Base-by-base conservation (phyloP, 495 filamentous ascomycete species). In the Penicillium pancosmium region DNA sequence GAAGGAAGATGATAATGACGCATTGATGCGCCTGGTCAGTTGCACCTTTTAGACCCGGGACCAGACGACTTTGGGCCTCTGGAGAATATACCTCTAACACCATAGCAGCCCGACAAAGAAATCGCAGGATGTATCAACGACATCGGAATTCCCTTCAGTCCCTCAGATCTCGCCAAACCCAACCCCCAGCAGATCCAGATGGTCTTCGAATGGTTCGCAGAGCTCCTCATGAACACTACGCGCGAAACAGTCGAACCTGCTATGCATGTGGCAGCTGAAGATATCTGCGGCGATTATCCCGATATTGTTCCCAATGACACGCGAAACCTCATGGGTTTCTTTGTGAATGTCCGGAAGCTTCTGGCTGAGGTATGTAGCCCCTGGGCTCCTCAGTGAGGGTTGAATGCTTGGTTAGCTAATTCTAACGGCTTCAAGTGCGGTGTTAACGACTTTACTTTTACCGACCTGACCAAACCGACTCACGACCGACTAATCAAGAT, bases 71-170 rank as follows among this genome's bases (percentile, higher is more conserved):
- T 44, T 0, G 41, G n/a, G 36, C 5, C 11, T 21, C 16, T 18
- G 15, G 9, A 1, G 10, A 16, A 27, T 43, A 43, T 50, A 11
- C 63, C 49, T 41, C 63, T 69, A 56, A 72, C 52, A 33, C 12
- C 35, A 9, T 11, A n/a, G 27, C 57, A 88, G 86, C 76, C 84
- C 38, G 92, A 97, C 68, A 84, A 83, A 63, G 94, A 98, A 71
- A 97, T 98, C 54, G 91, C 92, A 66, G 92, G 89, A 67, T 98
- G 94, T 73, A 96, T 98, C 78, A 93, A 86, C 73, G 94, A 98
- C 70, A 94, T 98, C 55, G 93, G 92, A 47, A 90, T 98, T 52
- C 84, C 84, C 4, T 97, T 97, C 73, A 88, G 84, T 2, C 77
- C 89, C n/a, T 88, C 90, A 60, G 94, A 98, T 75, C 82, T 98